Evolutionary conservation across 2,329 filamentous ascomycete genomes (phyloP).

Genomic region (Aspergillus hortae): DNA sequence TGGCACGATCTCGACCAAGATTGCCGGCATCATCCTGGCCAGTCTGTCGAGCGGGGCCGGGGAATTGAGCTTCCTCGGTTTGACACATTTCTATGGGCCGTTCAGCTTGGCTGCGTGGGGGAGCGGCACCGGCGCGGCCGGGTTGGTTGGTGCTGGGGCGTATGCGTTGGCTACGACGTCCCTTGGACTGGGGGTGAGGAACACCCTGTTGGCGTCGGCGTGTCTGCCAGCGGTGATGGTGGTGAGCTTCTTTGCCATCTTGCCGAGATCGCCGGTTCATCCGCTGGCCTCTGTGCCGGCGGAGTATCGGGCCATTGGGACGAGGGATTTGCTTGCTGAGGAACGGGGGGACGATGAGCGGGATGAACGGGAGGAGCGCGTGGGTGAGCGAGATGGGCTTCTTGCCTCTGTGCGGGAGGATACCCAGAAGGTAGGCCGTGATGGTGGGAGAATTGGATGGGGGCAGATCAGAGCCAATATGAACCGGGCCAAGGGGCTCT

Average conservation of each 20-base stretch:
- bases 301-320: conserved; percentile 55
- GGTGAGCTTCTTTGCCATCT: conserved; percentile 75
- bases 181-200: conserved; percentile 68
- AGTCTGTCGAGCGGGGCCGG: conserved; percentile 83
- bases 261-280: conserved; percentile 67
- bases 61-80: conserved; percentile 82
- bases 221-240: conserved; percentile 77
- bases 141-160: conserved; percentile 77
- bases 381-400: conserved; percentile 28
- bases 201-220: conserved; percentile 72
- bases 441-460: conserved; percentile 19
- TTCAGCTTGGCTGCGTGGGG: conserved; percentile 89
- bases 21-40: conserved; percentile 78
- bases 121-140: conserved; percentile 85
- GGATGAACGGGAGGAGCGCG: conserved; percentile 14
- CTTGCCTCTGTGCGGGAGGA: conserved; percentile 18
- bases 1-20: conserved; percentile 66
- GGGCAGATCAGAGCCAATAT: conserved; percentile 52
- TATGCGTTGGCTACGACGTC: conserved; percentile 85
- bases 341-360: conserved; percentile 28
- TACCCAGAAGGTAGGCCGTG: conserved; percentile 18
- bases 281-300: conserved; percentile 39
- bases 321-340: conserved; percentile 38
- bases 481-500: conserved; percentile 63
- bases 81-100: conserved; percentile 90